Evolutionary conservation across 495 filamentous ascomycete species (phyloP).

Genomic region (Letharia columbiana): DNA sequence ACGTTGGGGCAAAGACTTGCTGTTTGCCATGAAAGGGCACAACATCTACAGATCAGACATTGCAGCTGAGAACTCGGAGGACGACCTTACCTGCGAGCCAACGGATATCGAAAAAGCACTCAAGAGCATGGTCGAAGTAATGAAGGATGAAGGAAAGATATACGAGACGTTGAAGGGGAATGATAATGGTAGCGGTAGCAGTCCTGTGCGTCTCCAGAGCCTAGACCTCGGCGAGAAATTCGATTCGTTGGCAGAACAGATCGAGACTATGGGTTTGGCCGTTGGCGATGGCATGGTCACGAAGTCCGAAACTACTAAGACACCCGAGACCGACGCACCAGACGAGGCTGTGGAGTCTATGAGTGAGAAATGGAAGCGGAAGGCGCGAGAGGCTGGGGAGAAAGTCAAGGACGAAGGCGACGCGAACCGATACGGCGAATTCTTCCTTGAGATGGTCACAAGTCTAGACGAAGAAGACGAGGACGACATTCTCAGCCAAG

Average conservation of each 20-base stretch:
- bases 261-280: conserved; percentile 4
- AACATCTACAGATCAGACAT: conserved; percentile 1
- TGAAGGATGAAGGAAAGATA: conserved; percentile 4
- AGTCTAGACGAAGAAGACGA: neutral
- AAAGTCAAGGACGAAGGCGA: neutral
- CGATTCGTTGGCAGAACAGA: neutral
- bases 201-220: conserved; percentile 2
- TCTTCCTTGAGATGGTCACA: neutral
- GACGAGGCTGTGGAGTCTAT: neutral
- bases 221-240: conserved; percentile 11
- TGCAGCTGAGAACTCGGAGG: neutral
- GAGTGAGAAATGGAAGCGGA: neutral
- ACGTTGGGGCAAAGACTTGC: conserved; percentile 1
- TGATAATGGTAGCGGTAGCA: neutral
- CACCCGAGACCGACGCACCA: neutral
- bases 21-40: neutral
- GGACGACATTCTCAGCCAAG: conserved; percentile 1
- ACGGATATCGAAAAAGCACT: conserved; percentile 8
- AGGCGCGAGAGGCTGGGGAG: neutral
- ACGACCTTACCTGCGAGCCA: conserved; percentile 7
- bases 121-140: conserved; percentile 3
- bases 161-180: conserved; percentile 10
- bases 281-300: neutral
- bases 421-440: neutral
- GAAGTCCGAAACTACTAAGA: neutral